Base-by-base conservation (phyloP, 495 filamentous ascomycete species). In the Xylaria nigripes region DNA sequence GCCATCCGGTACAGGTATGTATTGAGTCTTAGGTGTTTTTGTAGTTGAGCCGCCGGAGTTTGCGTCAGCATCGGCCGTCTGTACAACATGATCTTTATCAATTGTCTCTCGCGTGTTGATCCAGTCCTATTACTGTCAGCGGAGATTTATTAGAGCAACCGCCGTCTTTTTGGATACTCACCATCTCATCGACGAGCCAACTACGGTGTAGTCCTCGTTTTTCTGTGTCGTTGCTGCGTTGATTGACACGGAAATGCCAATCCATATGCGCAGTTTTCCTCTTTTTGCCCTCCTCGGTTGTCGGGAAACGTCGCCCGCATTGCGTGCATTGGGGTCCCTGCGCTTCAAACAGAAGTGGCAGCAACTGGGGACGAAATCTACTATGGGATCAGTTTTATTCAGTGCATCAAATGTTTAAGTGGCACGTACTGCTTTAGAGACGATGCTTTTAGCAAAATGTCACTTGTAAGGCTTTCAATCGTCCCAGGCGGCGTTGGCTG, bases 191-290 rank as follows among this genome's bases (percentile, higher is more conserved):
- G 45, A 95, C 85, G 66, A 93, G 95, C 89, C 89, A 96, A 67
- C 86, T 90, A 29, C 93, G 82, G 61, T 88, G 89, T 59, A 94
- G 87, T 9, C 87, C 90, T 40, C 89, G 80, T 65, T 83, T 87
- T 57, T 86, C 81, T 36, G 82, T 82, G 38, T 97, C 92, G 6
- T 81, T 81, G 73, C 93, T 85, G 22, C 91, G 86, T 66, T 89
- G 87, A 65, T 96, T 92, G 2, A 92, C 92, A 25, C 84, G 81
- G 73, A 98, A 98, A 68, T 98, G 93, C 93, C 92, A 97, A 67
- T 98, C 93, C 68, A 96, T 78, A 71, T 98, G 93, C 1, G 86
- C 81, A n/a, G 86, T 85, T 70, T 97, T 97, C 70, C 84, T 84
- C 62, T 81, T 80, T 56, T 82, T 86, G 24, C 90, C 92, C 58